Evolutionary conservation across 139 green algal genomes (phyloP).

Genomic region (Chlorella sp.): DNA sequence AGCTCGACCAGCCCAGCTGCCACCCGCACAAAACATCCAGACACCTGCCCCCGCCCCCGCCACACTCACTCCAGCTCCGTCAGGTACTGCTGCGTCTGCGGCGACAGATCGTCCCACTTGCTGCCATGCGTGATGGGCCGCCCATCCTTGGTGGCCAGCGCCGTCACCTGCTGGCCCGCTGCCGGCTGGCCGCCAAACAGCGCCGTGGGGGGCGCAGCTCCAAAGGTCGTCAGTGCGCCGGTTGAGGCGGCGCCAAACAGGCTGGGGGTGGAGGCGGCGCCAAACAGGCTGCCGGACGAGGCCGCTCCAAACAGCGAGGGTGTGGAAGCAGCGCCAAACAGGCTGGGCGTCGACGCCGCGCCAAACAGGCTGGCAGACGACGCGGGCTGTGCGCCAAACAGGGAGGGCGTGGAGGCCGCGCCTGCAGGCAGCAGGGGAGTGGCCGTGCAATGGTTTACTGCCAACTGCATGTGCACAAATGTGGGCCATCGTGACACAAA

Average conservation of each 20-base stretch:
- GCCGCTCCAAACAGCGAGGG: constrained; percentile 3
- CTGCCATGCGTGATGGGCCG: constrained; percentile 53
- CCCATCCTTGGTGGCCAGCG: constrained; percentile 53
- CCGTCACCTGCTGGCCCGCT: constrained; percentile 31
- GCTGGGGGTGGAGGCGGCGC: constrained; percentile 12
- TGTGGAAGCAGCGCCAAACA: constrained; percentile 43
- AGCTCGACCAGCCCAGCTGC: too few relatives aligned
- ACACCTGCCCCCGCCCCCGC: too few relatives aligned
- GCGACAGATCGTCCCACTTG: constrained; percentile 64
- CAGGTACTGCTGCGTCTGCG: constrained; percentile 55
- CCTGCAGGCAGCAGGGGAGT: neutral
- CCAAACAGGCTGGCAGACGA: constrained; percentile 2
- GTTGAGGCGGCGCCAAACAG: constrained; percentile 3
- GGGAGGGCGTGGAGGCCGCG: neutral
- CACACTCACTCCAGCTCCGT: constrained; percentile 52
- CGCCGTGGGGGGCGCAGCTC: neutral
- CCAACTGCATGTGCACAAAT: too few relatives aligned
- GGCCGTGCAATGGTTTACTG: too few relatives aligned
- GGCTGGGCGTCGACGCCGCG: constrained; percentile 16
- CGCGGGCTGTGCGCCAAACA: constrained; percentile 41
- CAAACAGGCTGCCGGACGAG: constrained; percentile 33
- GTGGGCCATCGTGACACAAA: too few relatives aligned
- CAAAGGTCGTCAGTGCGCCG: neutral
- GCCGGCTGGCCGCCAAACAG: constrained; percentile 46
- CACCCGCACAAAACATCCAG: too few relatives aligned